A percentile compares a stretch with the other conserved stretches of the same genome.
These are phyloP conservation scores for Trametes elegans DNA, from an alignment of 768 basidiomycete genomes.

Conservation along the genomic window DNA sequence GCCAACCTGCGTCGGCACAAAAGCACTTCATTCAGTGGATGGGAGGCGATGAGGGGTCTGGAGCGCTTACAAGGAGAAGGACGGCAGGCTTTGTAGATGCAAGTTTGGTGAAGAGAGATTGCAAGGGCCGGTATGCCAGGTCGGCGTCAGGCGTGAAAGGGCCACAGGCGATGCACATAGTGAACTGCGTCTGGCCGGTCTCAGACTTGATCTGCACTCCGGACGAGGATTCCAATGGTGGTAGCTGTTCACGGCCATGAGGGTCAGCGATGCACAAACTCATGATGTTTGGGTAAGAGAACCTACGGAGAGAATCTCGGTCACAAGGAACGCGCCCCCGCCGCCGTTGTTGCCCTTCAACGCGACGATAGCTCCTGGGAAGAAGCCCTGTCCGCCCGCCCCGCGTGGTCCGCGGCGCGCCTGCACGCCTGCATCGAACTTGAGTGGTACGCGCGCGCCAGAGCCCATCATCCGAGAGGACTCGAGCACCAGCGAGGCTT, in stretches of 20 bases:
- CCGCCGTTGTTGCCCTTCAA: slow-evolving; percentile 90
- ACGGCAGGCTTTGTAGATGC: slow-evolving; percentile 67
- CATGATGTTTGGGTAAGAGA: too few relatives aligned
- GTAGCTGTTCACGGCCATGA: slow-evolving; percentile 19
- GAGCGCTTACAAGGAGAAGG: slow-evolving; percentile 63
- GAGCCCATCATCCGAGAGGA: slow-evolving; percentile 77
- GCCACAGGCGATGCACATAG: slow-evolving; percentile 75
- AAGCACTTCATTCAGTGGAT: background rate
- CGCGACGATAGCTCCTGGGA: slow-evolving; percentile 86
- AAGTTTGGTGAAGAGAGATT: slow-evolving; percentile 59
- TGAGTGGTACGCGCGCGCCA: slow-evolving; percentile 65
- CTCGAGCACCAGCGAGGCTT: slow-evolving; percentile 75
- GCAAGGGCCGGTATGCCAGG: slow-evolving; percentile 71
- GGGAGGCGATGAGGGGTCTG: background rate
- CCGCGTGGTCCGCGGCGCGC: slow-evolving; percentile 65
- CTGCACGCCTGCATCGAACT: slow-evolving; percentile 63
- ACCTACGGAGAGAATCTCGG: slow-evolving; percentile 78
- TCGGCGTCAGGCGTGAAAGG: slow-evolving; percentile 84
- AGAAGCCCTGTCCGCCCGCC: slow-evolving; percentile 67
- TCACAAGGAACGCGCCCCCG: slow-evolving; percentile 81
- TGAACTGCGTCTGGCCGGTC: slow-evolving; percentile 48
- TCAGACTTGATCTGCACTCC: slow-evolving; percentile 36
- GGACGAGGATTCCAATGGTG: slow-evolving; percentile 36
- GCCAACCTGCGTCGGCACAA: slow-evolving; percentile 57
- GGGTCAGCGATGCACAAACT: background rate